Evolutionary conservation across 495 filamentous ascomycete species (phyloP).

Genomic region (Trichocladium antarcticum): DNA sequence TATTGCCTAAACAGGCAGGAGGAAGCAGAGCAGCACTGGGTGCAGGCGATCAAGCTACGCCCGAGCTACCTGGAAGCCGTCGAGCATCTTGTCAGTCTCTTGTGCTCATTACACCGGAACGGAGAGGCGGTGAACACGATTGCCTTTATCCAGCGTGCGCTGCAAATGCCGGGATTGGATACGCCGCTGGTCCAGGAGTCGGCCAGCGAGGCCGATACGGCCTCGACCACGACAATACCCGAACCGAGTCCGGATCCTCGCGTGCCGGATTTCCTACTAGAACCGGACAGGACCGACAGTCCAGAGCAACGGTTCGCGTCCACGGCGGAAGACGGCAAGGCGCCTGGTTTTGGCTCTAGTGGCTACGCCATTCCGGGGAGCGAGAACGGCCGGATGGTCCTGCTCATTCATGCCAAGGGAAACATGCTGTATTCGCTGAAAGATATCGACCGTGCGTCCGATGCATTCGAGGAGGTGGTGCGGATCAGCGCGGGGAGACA

Average conservation of each 20-base stretch:
- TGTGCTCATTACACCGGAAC: slow-evolving; percentile 71
- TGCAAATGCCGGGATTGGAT: slow-evolving; percentile 38
- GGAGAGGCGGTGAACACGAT: slow-evolving; percentile 85
- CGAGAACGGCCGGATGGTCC: slow-evolving; percentile 89
- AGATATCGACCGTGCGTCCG: slow-evolving; percentile 70
- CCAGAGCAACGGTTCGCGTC: slow-evolving; percentile 14
- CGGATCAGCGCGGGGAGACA: slow-evolving; percentile 71
- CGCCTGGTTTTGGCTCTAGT: slow-evolving; percentile 64
- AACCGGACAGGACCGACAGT: slow-evolving; percentile 18
- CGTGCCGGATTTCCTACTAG: slow-evolving; percentile 17
- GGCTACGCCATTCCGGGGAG: slow-evolving; percentile 76
- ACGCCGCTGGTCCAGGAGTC: slow-evolving; percentile 10
- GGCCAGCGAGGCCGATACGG: slow-evolving; percentile 15
- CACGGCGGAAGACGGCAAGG: slow-evolving; percentile 37
- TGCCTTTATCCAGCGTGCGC: slow-evolving; percentile 69
- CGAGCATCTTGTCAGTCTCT: slow-evolving; percentile 82
- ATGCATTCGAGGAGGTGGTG: slow-evolving; percentile 91
- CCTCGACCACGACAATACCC: slow-evolving; percentile 11
- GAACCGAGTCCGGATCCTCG: slow-evolving; percentile 15
- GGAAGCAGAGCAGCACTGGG: slow-evolving; percentile 82
- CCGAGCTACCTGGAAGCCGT: slow-evolving; percentile 94
- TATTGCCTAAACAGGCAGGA: slow-evolving; percentile 70
- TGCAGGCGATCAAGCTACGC: slow-evolving; percentile 65
- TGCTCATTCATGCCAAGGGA: slow-evolving; percentile 89
- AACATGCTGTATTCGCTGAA: slow-evolving; percentile 95